A percentile compares a stretch with the other conserved stretches of the same genome.
Conservation (phyloP, 306 rosid genomes). For the Macrotyloma uniflorum region DNA sequence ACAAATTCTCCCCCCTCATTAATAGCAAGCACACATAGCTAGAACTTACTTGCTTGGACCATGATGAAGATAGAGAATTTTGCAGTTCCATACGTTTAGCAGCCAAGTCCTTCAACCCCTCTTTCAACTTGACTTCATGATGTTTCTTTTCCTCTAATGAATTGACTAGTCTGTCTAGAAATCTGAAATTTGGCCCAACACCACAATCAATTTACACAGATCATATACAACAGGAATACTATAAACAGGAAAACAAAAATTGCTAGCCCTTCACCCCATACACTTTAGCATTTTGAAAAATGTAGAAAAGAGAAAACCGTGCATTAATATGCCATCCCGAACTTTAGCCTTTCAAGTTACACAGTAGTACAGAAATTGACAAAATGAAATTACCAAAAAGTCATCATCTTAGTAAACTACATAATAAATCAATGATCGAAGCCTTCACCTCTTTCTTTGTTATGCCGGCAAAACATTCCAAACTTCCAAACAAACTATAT, state of each 20-base stretch:
- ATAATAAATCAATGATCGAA: background rate
- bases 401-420: slow-evolving; percentile 4
- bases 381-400: background rate
- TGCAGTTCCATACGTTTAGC: slow-evolving; percentile 88
- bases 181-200: slow-evolving; percentile 61
- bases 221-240: background rate
- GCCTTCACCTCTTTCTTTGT: slow-evolving; percentile 16
- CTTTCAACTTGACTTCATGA: slow-evolving; percentile 87
- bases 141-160: slow-evolving; percentile 90
- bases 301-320: background rate
- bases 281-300: background rate
- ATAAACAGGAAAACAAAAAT: background rate
- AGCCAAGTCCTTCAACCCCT: slow-evolving; percentile 81
- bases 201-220: slow-evolving; percentile 13
- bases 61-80: slow-evolving; percentile 80
- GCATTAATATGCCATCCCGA: slow-evolving; percentile 2
- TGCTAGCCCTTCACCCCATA: background rate
- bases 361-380: background rate
- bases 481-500: slow-evolving; percentile 18
- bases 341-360: background rate
- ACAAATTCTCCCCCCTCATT: background rate
- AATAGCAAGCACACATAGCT: background rate
- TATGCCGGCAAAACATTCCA: background rate
- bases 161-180: slow-evolving; percentile 79
- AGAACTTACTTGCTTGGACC: slow-evolving; percentile 88